Percentiles rank a stretch among this genome's conserved stretches.
Evolutionary conservation across 1,284 basidiomycete species (phyloP).

Genomic region (Meripilus lineatus): DNA sequence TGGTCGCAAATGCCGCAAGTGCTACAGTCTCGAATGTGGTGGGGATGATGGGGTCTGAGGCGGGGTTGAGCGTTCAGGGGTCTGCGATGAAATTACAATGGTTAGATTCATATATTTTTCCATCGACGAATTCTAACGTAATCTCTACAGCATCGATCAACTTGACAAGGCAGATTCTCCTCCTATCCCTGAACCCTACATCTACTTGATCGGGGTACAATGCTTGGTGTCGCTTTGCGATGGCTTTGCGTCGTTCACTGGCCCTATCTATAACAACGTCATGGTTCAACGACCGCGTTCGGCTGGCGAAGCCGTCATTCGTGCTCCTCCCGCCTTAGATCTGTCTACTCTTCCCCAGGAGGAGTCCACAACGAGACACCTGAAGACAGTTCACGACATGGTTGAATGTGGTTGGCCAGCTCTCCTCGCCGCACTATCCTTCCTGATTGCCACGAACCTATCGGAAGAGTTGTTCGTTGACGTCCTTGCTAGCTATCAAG

Average conservation of each 20-base stretch:
- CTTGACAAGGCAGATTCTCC: conserved; percentile 96
- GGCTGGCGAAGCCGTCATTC: conserved; percentile 60
- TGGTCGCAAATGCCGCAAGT: conserved; percentile 79
- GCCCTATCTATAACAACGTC: conserved; percentile 65
- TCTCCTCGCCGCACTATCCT: conserved; percentile 83
- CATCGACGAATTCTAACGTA: background rate
- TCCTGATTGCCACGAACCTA: conserved; percentile 84
- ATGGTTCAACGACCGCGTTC: conserved; percentile 61
- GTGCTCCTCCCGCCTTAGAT: conserved; percentile 73
- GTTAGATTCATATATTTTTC: conserved; percentile 35
- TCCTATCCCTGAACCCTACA: conserved; percentile 85
- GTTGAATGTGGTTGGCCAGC: conserved; percentile 87
- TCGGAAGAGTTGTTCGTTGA: conserved; percentile 87
- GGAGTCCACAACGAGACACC: conserved; percentile 50
- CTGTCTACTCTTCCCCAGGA: conserved; percentile 51
- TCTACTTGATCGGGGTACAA: conserved; percentile 88
- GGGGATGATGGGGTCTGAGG: conserved; percentile 62
- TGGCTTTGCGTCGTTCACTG: conserved; percentile 74
- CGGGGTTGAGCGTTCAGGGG: conserved; percentile 64
- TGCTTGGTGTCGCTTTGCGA: conserved; percentile 86
- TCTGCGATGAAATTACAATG: conserved; percentile 85
- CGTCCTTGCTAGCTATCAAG: conserved; percentile 76
- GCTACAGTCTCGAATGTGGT: conserved; percentile 73
- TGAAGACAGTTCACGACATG: conserved; percentile 69
- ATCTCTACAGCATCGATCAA: conserved; percentile 77